Base-by-base conservation (phyloP, 2,329 filamentous ascomycete species). In the Colletotrichum musicola region DNA sequence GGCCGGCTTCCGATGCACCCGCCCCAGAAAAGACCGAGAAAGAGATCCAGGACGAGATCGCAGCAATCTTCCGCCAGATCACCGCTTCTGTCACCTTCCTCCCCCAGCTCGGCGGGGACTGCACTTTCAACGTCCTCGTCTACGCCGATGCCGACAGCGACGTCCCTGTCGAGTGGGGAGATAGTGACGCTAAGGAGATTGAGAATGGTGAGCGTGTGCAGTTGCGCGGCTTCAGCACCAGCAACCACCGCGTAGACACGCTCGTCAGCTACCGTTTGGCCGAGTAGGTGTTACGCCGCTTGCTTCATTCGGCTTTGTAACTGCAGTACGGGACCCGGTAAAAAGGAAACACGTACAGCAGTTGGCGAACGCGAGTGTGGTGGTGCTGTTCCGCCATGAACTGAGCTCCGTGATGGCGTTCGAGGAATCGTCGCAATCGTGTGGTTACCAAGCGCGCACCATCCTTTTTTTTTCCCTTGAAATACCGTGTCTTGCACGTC, bases 101-200 rank as follows among this genome's bases (percentile, higher is more conserved):
- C 13, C 96, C 96, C 0, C 95, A 98, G 83, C 88, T 99, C 6
- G 90, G 93, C 70, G 95, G 95, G 47, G 93, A 97, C 79, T 99
- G 95, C 85, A 98, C 96, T 12, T 99, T 99, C 86, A 99, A 99
- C 77, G 95, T 99, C 55, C 88, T 99, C 47, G 96, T 99, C 4
- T 99, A 99, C 78, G 96, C 96, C 60, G 95, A 99, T 78, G 95
- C 95, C 18, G 95, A 98, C 81, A 96, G 93, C 67, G 95, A 98
- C 55, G 96, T 99, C 14, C 96, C 96, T 4, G 91, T 99, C 67
- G 96, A 99, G 80, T 99, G 96, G 96, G 96, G 96, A 54, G 96
- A 99, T 82, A 97, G 94, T 74, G 96, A 98, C 80, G 95, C 95
- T 62, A 98, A 97, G 83, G 96, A 99, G 84, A 98, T 99, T 72